Percentiles rank a stretch among this genome's conserved stretches.
phyloP scores from a whole-genome alignment of 2,329 filamentous ascomycete species.

The Alternaria triticina region DNA sequence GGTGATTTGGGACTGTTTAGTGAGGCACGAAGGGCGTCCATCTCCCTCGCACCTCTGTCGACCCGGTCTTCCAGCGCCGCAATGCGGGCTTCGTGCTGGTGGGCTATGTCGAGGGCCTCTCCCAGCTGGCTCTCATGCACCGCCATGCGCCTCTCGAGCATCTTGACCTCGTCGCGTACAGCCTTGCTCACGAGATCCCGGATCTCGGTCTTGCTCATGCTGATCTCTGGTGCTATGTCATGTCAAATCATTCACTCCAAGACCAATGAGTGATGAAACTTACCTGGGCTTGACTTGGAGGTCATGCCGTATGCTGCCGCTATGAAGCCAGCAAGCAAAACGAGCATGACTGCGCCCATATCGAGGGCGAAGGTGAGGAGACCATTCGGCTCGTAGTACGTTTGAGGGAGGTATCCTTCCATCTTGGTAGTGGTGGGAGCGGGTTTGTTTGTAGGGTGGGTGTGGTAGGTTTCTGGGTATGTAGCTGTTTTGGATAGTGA shows the following conservation, averaged over 20 bases:
- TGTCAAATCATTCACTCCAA: neutral
- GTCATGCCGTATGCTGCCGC: neutral
- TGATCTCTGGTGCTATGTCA: neutral
- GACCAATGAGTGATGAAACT: neutral
- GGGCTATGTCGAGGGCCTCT: neutral
- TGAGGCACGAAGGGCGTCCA: neutral
- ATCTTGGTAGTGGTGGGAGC: neutral
- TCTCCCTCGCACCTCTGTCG: neutral
- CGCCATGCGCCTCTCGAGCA: neutral
- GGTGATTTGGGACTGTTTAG: neutral
- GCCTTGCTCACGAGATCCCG: neutral
- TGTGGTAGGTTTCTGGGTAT: neutral
- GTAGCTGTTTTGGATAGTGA: neutral
- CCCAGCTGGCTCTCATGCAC: neutral
- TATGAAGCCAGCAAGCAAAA: neutral
- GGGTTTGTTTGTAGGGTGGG: neutral
- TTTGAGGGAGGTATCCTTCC: neutral
- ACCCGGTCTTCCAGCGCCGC: neutral
- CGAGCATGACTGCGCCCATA: neutral
- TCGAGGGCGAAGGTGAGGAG: neutral
- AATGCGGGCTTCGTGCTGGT: neutral
- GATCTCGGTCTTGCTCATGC: neutral
- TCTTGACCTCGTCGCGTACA: neutral
- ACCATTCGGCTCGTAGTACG: neutral
- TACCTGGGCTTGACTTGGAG: neutral